phyloP scores from a whole-genome alignment of 1,284 basidiomycete genomes.

The Cutaneotrichosporon sp. region DNA sequence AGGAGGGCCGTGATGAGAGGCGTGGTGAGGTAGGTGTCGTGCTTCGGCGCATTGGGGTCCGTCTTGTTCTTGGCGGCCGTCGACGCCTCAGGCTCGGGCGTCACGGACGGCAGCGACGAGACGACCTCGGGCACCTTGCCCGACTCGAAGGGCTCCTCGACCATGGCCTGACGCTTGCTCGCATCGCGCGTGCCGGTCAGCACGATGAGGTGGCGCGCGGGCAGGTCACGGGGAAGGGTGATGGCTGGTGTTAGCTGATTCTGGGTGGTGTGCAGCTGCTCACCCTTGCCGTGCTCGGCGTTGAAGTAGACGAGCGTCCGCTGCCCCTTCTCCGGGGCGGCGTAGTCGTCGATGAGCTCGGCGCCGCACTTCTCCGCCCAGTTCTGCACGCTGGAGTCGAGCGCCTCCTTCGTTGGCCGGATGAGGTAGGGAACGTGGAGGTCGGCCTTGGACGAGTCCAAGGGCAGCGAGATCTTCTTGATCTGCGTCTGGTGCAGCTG shows the following conservation, averaged over 20 bases:
- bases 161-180: conserved; percentile 13
- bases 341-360: conserved; percentile 25
- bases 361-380: conserved; percentile 47
- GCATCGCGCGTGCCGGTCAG: conserved; percentile 41
- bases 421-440: conserved; percentile 30
- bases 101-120: conserved; percentile 55
- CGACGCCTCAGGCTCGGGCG: conserved; percentile 13
- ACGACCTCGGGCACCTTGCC: conserved; percentile 77
- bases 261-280: too few species aligned
- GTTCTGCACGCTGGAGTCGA: conserved; percentile 32
- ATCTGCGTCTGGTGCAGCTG: conserved; percentile 46
- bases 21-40: conserved; percentile 75
- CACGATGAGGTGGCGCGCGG: conserved; percentile 34
- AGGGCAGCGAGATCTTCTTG: conserved; percentile 22
- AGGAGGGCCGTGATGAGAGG: conserved; percentile 71
- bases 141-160: conserved; percentile 18
- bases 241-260: conserved; percentile 15
- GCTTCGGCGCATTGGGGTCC: conserved; percentile 25
- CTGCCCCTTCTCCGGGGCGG: conserved; percentile 1
- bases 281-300: conserved; percentile 17
- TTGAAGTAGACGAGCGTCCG: conserved; percentile 19
- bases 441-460: conserved; percentile 28
- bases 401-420: conserved; percentile 22
- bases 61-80: conserved; percentile 12
- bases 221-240: conserved; percentile 23